Evolutionary conservation across 2,329 filamentous ascomycete genomes (phyloP).

Genomic region (Monilinia laxa): DNA sequence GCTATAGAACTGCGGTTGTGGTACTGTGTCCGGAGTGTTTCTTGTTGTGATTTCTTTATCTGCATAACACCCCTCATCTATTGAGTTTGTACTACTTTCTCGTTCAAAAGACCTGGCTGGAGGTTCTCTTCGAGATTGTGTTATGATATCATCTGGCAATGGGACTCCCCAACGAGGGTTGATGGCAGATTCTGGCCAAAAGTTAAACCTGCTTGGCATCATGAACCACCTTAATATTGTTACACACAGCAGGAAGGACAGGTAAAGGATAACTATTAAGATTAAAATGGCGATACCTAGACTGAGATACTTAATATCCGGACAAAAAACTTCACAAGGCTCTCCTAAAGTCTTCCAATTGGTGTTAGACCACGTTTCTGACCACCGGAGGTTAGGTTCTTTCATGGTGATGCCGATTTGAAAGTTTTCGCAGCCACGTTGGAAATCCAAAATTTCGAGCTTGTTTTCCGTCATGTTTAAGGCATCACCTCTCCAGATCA

Average conservation of each 20-base stretch:
- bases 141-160: background rate
- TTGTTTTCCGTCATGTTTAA: background rate
- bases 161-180: background rate
- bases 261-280: background rate
- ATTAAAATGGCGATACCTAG: background rate
- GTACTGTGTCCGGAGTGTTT: background rate
- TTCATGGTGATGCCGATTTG: background rate
- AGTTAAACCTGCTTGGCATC: background rate
- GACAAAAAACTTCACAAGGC: slow-evolving; percentile 1
- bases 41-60: background rate
- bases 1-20: background rate
- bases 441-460: background rate
- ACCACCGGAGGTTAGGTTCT: slow-evolving; percentile 2
- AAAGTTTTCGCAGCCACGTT: background rate
- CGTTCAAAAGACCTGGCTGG: background rate
- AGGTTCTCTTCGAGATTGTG: background rate
- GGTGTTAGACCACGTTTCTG: background rate
- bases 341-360: slow-evolving; percentile 8
- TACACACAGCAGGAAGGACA: background rate
- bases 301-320: slow-evolving; percentile 4
- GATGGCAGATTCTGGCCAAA: background rate
- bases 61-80: background rate
- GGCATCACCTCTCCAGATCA: background rate
- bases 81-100: background rate
- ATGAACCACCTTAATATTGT: background rate